Conservation (phyloP, 768 basidiomycete species). For the Hericium alpestre region DNA sequence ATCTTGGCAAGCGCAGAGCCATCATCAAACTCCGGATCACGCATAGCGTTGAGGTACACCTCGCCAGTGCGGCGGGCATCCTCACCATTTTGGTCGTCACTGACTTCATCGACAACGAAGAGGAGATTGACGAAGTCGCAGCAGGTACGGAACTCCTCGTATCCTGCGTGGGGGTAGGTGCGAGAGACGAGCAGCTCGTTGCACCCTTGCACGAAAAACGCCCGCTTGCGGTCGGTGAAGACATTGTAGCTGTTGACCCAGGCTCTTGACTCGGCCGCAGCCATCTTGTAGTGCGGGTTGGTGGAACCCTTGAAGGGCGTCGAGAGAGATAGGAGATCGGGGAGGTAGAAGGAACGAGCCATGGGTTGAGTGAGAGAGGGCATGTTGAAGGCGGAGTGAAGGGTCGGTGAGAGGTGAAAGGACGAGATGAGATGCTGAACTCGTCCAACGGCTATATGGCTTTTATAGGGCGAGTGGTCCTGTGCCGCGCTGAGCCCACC, state of each 20-base stretch:
- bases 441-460: neutral
- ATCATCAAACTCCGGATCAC: constrained; percentile 44
- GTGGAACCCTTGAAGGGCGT: constrained; percentile 34
- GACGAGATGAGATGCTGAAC: neutral
- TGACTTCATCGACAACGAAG: constrained; percentile 62
- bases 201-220: constrained; percentile 51
- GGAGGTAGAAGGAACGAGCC: constrained; percentile 36
- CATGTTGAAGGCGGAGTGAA: neutral
- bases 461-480: neutral
- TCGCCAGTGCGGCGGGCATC: constrained; percentile 48
- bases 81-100: constrained; percentile 52
- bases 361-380: neutral
- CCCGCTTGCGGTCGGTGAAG: constrained; percentile 51
- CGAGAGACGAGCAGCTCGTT: constrained; percentile 57
- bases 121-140: constrained; percentile 47
- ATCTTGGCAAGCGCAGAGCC: constrained; percentile 47
- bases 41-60: constrained; percentile 47
- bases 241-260: constrained; percentile 58
- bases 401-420: neutral
- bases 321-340: constrained; percentile 44
- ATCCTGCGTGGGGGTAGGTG: constrained; percentile 51
- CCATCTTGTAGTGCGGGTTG: constrained; percentile 49
- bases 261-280: constrained; percentile 47
- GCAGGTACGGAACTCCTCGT: constrained; percentile 48
- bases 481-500: neutral